Evolutionary conservation across 331 rosid species (phyloP).

Genomic region (Malus hybrid): DNA sequence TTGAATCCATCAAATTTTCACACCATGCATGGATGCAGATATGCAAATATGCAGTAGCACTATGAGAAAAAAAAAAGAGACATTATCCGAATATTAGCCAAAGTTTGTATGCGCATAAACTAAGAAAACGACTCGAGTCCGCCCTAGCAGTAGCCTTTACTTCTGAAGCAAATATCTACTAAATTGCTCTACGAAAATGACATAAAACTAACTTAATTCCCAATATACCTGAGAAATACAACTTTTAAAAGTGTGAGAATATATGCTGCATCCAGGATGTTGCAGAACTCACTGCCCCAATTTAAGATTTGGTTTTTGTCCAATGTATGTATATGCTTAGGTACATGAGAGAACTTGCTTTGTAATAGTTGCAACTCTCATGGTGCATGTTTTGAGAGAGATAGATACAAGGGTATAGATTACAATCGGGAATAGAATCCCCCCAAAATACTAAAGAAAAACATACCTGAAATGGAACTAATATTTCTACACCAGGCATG

Average conservation of each 20-base stretch:
- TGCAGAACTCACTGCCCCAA: background rate
- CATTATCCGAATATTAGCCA: background rate
- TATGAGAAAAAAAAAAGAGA: background rate
- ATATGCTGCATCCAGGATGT: background rate
- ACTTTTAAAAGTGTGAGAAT: background rate
- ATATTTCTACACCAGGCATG: background rate
- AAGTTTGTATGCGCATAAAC: background rate
- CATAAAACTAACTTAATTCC: background rate
- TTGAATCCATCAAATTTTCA: background rate
- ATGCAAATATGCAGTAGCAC: background rate
- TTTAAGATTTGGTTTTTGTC: background rate
- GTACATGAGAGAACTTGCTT: background rate
- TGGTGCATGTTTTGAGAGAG: no score
- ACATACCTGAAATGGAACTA: background rate
- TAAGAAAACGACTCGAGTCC: background rate
- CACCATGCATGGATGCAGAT: background rate
- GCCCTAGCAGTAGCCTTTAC: background rate
- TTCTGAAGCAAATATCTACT: background rate
- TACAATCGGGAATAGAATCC: no score
- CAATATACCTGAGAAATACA: background rate
- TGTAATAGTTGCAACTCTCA: background rate
- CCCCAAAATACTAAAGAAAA: background rate
- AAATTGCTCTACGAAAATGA: background rate
- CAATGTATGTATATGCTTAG: background rate
- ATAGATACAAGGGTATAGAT: no score